Percentiles rank a stretch among this genome's conserved stretches.
Conservation (phyloP, 108 stramenopile genomes). For the Nitzschia palea region DNA sequence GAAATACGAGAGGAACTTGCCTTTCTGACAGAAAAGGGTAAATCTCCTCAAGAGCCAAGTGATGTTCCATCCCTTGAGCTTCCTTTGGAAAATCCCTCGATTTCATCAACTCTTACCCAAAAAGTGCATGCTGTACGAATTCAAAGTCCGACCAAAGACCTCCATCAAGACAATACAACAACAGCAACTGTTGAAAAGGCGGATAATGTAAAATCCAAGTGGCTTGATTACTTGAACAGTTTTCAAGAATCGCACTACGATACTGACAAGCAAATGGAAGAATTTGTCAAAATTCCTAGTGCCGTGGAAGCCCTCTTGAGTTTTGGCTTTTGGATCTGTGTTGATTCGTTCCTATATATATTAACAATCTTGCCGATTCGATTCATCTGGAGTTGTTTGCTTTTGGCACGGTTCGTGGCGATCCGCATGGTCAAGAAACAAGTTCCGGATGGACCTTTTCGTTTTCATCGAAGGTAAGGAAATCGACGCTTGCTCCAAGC, state of each 20-base stretch:
- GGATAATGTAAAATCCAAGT: constrained; percentile 36
- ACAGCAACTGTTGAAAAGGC: constrained; percentile 5
- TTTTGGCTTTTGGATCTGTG: constrained; percentile 89
- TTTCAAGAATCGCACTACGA: constrained; percentile 63
- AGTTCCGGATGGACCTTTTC: constrained; percentile 25
- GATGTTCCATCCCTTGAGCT: too few species aligned
- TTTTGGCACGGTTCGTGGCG: constrained; percentile 33
- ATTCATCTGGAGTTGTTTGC: constrained; percentile 62
- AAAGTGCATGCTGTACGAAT: too few species aligned
- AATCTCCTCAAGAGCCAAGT: too few species aligned
- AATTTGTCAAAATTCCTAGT: constrained; percentile 92
- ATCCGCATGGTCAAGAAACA: constrained; percentile 1
- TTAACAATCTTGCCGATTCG: constrained; percentile 90
- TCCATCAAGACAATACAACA: too few species aligned
- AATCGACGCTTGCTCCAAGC: neutral
- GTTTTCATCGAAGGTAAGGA: constrained; percentile 50
- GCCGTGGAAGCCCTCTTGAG: constrained; percentile 85
- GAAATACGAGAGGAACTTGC: neutral
- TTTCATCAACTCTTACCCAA: too few species aligned
- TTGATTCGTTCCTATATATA: constrained; percentile 94
- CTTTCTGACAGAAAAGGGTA: too few species aligned
- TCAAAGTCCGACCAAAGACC: too few species aligned
- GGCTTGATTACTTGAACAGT: constrained; percentile 56
- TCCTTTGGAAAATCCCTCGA: too few species aligned
- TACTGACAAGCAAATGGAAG: constrained; percentile 87